Evolutionary conservation across 1,284 basidiomycete species (phyloP).

Genomic region (Austroboletus rostrupii): DNA sequence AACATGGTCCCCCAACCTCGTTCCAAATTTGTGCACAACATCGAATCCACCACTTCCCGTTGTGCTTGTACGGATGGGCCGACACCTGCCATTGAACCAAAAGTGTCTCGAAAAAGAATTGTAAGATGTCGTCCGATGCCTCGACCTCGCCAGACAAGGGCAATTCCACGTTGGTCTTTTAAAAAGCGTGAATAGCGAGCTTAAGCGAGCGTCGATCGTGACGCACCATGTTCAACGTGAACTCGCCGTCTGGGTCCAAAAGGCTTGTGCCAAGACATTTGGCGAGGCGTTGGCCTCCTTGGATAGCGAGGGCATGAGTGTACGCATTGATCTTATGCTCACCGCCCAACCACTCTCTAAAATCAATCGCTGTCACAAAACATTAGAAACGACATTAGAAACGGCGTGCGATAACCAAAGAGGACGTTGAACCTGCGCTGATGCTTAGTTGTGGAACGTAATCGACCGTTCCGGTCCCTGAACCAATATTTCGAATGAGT

Average conservation of each 20-base stretch:
- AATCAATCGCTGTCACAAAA: constrained; percentile 57
- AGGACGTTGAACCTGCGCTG: constrained; percentile 41
- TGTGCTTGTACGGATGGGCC: constrained; percentile 46
- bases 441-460: constrained; percentile 53
- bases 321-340: constrained; percentile 77
- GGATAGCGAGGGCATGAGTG: constrained; percentile 68
- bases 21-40: constrained; percentile 73
- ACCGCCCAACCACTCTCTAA: constrained; percentile 79
- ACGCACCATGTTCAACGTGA: constrained; percentile 74
- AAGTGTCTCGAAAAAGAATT: constrained; percentile 36
- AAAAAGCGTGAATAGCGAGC: neutral
- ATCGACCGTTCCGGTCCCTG: constrained; percentile 74
- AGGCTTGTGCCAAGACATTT: constrained; percentile 63
- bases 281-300: constrained; percentile 66
- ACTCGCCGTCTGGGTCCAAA: constrained; percentile 57
- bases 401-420: constrained; percentile 11
- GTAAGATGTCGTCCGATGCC: constrained; percentile 29
- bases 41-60: constrained; percentile 66
- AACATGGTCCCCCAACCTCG: constrained; percentile 45
- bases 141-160: constrained; percentile 42
- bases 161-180: constrained; percentile 50
- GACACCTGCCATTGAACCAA: constrained; percentile 39
- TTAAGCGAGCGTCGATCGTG: neutral
- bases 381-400: constrained; percentile 24
- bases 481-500: neutral